Evolutionary conservation across 441 rosid genomes (phyloP).

Genomic region (Daphne laureola): DNA sequence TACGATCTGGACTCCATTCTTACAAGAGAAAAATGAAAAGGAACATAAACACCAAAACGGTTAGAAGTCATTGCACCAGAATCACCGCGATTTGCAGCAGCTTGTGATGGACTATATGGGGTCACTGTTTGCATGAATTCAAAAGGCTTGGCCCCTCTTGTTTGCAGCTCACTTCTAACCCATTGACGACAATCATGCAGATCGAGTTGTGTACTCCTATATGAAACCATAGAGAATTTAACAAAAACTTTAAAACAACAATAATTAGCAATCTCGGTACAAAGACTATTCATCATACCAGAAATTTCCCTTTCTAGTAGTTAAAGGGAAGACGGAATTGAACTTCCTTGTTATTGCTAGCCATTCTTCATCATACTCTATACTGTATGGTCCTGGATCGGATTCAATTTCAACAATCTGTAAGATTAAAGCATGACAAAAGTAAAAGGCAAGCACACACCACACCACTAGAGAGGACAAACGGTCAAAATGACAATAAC

Average conservation of each 20-base stretch:
- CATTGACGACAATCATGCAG: slow-evolving; percentile 55
- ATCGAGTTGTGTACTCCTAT: slow-evolving; percentile 39
- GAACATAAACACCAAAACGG: background rate
- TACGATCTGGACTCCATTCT: too few species aligned
- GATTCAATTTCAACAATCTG: slow-evolving; percentile 80
- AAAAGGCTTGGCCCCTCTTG: slow-evolving; percentile 55
- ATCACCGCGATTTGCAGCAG: slow-evolving; percentile 22
- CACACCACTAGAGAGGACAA: slow-evolving; percentile 14
- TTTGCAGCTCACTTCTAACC: slow-evolving; percentile 59
- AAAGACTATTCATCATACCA: slow-evolving; percentile 25
- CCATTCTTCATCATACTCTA: slow-evolving; percentile 90
- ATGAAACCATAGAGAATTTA: slow-evolving; percentile 10
- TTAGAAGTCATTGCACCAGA: slow-evolving; percentile 23
- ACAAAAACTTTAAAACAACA: background rate
- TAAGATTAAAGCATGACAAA: slow-evolving; percentile 16
- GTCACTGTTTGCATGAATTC: slow-evolving; percentile 63
- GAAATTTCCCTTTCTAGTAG: slow-evolving; percentile 35
- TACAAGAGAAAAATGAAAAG: background rate
- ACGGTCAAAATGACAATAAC: slow-evolving; percentile 1
- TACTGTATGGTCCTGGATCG: slow-evolving; percentile 64
- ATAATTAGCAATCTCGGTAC: slow-evolving; percentile 9
- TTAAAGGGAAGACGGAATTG: slow-evolving; percentile 62
- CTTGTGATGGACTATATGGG: slow-evolving; percentile 39
- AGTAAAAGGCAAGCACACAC: slow-evolving; percentile 15
- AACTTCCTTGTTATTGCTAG: slow-evolving; percentile 57